These are phyloP conservation scores for Ascochyta lentis DNA, from an alignment of 2,329 filamentous ascomycete genomes.

Conservation along the genomic window DNA sequence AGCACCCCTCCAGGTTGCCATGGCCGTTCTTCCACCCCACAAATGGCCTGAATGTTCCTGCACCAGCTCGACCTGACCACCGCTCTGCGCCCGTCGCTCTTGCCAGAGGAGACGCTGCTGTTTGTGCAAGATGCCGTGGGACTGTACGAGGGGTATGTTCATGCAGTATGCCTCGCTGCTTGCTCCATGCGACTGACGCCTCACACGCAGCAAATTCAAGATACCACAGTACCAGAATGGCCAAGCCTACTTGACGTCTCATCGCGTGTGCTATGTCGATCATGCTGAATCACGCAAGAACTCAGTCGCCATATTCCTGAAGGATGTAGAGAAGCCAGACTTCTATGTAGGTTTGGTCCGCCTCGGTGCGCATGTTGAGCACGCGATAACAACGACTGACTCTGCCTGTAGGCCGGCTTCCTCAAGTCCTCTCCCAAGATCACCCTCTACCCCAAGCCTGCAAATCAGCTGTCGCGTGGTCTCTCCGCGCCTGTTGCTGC, in stretches of 20 bases:
- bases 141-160: conserved; percentile 91
- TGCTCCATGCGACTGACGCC: conserved; percentile 20
- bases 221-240: conserved; percentile 93
- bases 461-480: conserved; percentile 67
- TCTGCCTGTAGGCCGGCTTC: conserved; percentile 73
- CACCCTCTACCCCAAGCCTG: conserved; percentile 82
- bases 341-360: conserved; percentile 56
- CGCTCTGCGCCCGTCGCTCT: conserved; percentile 88
- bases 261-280: conserved; percentile 94
- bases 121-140: conserved; percentile 98
- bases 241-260: conserved; percentile 94
- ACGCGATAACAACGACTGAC: conserved; percentile 26
- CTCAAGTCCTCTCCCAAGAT: conserved; percentile 95
- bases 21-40: conserved; percentile 23
- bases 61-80: conserved; percentile 95
- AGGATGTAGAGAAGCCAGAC: conserved; percentile 88
- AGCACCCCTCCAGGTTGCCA: conserved; percentile 16
- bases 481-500: conserved; percentile 55
- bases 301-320: conserved; percentile 85
- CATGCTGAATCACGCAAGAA: conserved; percentile 82
- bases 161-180: conserved; percentile 10
- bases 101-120: conserved; percentile 91
- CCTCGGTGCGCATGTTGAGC: background rate
- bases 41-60: conserved; percentile 84
- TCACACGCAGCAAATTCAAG: conserved; percentile 79